phyloP scores from a whole-genome alignment of 1,284 basidiomycete genomes.

The Flammula alnicola region DNA sequence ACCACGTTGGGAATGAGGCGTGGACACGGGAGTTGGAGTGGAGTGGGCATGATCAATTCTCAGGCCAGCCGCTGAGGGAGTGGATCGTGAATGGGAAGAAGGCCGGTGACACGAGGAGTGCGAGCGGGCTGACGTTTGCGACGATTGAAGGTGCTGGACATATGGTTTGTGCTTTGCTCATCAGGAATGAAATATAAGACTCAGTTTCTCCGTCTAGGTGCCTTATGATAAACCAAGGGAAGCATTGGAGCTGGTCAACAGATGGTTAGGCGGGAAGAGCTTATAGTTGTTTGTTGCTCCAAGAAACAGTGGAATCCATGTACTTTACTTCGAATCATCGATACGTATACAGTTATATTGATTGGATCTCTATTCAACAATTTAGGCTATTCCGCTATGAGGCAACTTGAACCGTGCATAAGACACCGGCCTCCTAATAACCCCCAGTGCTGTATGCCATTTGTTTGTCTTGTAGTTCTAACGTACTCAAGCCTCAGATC shows the following conservation, averaged over 20 bases:
- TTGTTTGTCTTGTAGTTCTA: too few relatives aligned
- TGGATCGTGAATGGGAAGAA: constrained; percentile 52
- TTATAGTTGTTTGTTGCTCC: too few relatives aligned
- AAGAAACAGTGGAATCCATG: too few relatives aligned
- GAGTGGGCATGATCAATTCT: constrained; percentile 61
- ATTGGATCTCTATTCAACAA: too few relatives aligned
- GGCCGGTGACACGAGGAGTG: constrained; percentile 62
- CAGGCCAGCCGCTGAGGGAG: constrained; percentile 58
- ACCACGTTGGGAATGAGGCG: constrained; percentile 65
- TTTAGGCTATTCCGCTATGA: too few relatives aligned
- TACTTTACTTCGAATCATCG: too few relatives aligned
- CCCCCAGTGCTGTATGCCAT: too few relatives aligned
- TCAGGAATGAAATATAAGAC: neutral
- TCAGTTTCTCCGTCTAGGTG: neutral
- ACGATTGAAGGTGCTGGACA: constrained; percentile 52
- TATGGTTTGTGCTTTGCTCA: constrained; percentile 4
- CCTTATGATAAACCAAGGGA: constrained; percentile 17
- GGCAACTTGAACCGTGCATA: too few relatives aligned
- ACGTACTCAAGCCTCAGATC: too few relatives aligned
- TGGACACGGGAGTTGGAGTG: constrained; percentile 65
- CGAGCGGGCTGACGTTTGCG: constrained; percentile 64
- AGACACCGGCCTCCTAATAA: too few relatives aligned
- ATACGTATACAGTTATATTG: too few relatives aligned
- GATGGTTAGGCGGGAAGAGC: constrained; percentile 8
- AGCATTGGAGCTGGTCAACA: constrained; percentile 12